phyloP scores from a whole-genome alignment of 176 grass and related monocot genomes.

The Saccharum spontaneum region DNA sequence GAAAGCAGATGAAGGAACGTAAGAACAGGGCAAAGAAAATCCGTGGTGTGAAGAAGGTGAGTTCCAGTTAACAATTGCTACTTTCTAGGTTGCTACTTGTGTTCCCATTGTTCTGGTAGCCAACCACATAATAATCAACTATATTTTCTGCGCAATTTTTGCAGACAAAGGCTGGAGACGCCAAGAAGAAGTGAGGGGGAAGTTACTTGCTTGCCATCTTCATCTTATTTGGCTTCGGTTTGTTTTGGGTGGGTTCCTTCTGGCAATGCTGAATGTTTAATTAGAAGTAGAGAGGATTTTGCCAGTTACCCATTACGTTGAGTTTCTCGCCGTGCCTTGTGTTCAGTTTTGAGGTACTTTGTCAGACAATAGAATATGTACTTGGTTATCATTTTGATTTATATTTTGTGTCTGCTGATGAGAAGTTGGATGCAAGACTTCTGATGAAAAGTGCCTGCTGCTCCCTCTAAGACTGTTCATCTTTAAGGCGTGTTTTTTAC shows the following conservation, averaged over 20 bases:
- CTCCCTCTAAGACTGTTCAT: neutral
- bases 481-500: neutral
- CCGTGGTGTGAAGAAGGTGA: constrained; percentile 87
- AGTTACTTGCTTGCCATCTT: neutral
- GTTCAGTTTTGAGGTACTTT: constrained; percentile 33
- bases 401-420: neutral
- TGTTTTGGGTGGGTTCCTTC: constrained; percentile 11
- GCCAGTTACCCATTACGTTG: constrained; percentile 5
- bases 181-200: constrained; percentile 77
- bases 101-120: neutral
- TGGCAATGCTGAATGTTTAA: constrained; percentile 28
- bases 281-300: constrained; percentile 36
- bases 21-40: constrained; percentile 92
- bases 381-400: neutral
- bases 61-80: neutral
- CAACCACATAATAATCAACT: neutral
- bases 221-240: constrained; percentile 20
- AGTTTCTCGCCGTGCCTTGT: constrained; percentile 15
- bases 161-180: constrained; percentile 96
- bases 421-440: neutral
- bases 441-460: neutral
- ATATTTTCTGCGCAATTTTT: neutral
- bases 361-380: constrained; percentile 16
- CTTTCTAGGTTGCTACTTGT: neutral
- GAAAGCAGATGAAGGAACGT: constrained; percentile 93